These are phyloP conservation scores for Staphylotrichum tortipilum DNA, from an alignment of 495 filamentous ascomycete genomes.

Conservation along the genomic window DNA sequence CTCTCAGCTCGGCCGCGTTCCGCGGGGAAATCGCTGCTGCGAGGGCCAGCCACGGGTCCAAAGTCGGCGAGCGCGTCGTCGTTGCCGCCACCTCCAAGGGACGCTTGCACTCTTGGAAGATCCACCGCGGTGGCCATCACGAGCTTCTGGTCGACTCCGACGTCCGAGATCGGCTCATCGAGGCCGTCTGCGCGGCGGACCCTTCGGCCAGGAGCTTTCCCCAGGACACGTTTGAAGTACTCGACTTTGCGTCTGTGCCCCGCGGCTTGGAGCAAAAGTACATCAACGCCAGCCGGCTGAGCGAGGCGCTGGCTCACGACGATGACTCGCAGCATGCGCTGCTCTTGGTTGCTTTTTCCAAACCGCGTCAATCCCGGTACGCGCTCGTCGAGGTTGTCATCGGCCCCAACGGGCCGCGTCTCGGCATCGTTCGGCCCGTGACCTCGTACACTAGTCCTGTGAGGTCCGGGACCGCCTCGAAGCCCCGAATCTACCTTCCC, in stretches of 20 bases:
- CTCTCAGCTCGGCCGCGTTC: slow-evolving; percentile 53
- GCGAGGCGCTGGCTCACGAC: slow-evolving; percentile 30
- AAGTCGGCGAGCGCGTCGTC: slow-evolving; percentile 76
- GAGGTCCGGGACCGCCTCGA: slow-evolving; percentile 30
- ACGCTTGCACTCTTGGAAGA: slow-evolving; percentile 72
- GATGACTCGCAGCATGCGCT: slow-evolving; percentile 37
- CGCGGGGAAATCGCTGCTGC: slow-evolving; percentile 72
- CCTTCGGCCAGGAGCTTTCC: slow-evolving; percentile 13
- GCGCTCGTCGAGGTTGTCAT: slow-evolving; percentile 39
- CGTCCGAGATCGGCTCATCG: slow-evolving; percentile 26
- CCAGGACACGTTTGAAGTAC: slow-evolving; percentile 37
- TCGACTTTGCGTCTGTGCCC: slow-evolving; percentile 42
- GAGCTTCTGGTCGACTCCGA: slow-evolving; percentile 44
- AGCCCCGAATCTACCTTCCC: slow-evolving; percentile 69
- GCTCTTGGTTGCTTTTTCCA: slow-evolving; percentile 31
- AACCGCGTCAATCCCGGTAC: slow-evolving; percentile 29
- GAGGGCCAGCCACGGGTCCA: slow-evolving; percentile 54
- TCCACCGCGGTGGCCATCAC: slow-evolving; percentile 69
- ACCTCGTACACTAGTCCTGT: slow-evolving; percentile 49
- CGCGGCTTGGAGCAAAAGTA: slow-evolving; percentile 34
- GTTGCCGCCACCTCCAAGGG: slow-evolving; percentile 68
- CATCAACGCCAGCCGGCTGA: slow-evolving; percentile 34
- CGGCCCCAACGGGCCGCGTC: slow-evolving; percentile 20
- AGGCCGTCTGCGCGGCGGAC: slow-evolving; percentile 27
- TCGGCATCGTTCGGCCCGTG: slow-evolving; percentile 54